Conservation (phyloP, 495 filamentous ascomycete species). For the Venustampulla echinocandica region DNA sequence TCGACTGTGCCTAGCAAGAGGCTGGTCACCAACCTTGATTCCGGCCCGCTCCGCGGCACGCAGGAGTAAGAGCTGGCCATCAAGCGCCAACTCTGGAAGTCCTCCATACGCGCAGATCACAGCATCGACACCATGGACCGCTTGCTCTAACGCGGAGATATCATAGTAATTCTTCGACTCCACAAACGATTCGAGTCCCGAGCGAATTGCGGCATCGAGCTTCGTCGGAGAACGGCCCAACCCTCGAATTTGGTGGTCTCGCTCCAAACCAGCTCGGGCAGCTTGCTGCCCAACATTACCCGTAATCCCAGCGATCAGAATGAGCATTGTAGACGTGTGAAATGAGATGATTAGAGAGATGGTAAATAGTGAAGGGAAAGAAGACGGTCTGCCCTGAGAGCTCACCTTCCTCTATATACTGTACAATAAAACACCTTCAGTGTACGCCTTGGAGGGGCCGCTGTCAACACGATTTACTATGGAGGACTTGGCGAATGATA, state of each 20-base stretch:
- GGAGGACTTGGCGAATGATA: too few species aligned
- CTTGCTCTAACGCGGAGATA: not conserved
- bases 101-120: constrained; percentile 21
- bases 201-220: not conserved
- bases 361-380: too few species aligned
- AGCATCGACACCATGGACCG: constrained; percentile 13
- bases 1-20: too few species aligned
- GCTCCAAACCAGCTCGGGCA: constrained; percentile 6
- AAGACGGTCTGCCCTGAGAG: too few species aligned
- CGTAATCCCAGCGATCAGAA: constrained; percentile 13
- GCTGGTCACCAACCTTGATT: too few species aligned
- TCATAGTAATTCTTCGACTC: not conserved
- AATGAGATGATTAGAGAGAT: too few species aligned
- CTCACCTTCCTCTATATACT: too few species aligned
- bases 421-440: too few species aligned
- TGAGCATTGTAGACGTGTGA: constrained; percentile 14
- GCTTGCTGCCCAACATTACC: constrained; percentile 19
- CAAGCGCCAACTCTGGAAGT: constrained; percentile 20
- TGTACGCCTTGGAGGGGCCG: too few species aligned
- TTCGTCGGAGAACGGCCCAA: not conserved
- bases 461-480: too few species aligned
- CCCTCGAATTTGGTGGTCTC: not conserved
- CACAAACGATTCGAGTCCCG: not conserved
- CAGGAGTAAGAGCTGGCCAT: constrained; percentile 27
- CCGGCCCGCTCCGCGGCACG: constrained; percentile 24